These are phyloP conservation scores for Boletus edulis DNA, from an alignment of 768 basidiomycete genomes.

Conservation along the genomic window DNA sequence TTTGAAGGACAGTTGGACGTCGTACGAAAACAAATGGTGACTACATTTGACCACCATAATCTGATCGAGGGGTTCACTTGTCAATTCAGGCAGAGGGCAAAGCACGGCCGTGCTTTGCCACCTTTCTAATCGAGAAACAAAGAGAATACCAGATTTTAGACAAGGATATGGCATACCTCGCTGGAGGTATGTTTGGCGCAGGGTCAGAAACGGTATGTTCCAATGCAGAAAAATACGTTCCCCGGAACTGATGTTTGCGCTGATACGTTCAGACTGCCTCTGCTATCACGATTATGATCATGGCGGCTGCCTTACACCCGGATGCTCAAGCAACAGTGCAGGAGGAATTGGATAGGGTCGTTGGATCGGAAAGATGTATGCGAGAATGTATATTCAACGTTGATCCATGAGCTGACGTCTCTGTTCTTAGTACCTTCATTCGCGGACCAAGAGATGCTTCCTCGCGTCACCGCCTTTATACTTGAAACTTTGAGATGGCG, in stretches of 20 bases:
- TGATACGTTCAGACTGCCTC: slow-evolving; percentile 6
- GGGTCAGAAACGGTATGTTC: slow-evolving; percentile 8
- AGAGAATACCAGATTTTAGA: not conserved
- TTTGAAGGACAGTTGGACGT: slow-evolving; percentile 3
- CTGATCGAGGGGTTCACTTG: not conserved
- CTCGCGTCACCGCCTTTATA: slow-evolving; percentile 1
- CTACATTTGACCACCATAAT: not conserved
- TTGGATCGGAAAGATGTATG: slow-evolving; percentile 8
- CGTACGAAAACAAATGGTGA: slow-evolving; percentile 6
- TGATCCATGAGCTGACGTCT: not conserved
- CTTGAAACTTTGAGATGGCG: slow-evolving; percentile 5
- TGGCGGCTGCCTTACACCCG: slow-evolving; percentile 8
- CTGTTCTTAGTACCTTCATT: slow-evolving; percentile 3
- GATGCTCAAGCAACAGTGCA: slow-evolving; percentile 6
- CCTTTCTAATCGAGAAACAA: not conserved
- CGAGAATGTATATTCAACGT: not conserved
- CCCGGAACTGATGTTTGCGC: not conserved
- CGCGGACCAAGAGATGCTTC: not conserved
- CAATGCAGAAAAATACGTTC: not conserved
- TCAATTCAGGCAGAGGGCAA: not conserved
- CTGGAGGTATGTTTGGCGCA: slow-evolving; percentile 8
- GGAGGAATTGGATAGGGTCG: slow-evolving; percentile 4
- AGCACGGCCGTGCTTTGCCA: slow-evolving; percentile 7
- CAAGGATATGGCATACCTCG: slow-evolving; percentile 2
- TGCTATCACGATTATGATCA: slow-evolving; percentile 3